These are phyloP conservation scores for Nannizzia gypsea DNA, from an alignment of 2,329 filamentous ascomycete genomes.

Conservation along the genomic window DNA sequence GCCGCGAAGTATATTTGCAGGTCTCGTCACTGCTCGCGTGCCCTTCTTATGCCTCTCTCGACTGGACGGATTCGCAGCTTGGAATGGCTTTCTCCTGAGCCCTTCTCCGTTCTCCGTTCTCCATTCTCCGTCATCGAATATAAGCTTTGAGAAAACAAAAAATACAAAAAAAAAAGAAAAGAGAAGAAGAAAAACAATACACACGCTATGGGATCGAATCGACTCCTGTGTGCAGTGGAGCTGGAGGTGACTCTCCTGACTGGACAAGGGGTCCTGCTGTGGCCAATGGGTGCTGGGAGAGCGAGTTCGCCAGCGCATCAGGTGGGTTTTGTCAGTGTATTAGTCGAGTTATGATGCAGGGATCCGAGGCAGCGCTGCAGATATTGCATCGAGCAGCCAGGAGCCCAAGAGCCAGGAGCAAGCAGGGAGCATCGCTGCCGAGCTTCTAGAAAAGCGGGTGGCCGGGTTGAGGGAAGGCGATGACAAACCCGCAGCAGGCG, in stretches of 20 bases:
- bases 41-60: no score
- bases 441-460: slow-evolving; percentile 5
- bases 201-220: neutral
- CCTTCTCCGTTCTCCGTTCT: no score
- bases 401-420: no score
- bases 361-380: neutral
- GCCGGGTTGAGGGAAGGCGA: slow-evolving; percentile 3
- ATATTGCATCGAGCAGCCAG: neutral
- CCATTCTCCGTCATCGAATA: neutral
- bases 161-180: no score
- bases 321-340: neutral
- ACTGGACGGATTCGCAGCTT: no score
- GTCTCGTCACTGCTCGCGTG: no score
- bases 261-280: neutral
- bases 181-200: neutral
- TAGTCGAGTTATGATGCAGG: neutral
- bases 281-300: neutral
- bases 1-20: no score
- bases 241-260: neutral
- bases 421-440: neutral
- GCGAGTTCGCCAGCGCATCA: slow-evolving; percentile 1
- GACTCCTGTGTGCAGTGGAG: neutral
- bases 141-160: neutral
- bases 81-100: no score
- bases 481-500: neutral